phyloP scores from a whole-genome alignment of 371 early-diverging fungal genomes.

The Apophysomyces variabilis region DNA sequence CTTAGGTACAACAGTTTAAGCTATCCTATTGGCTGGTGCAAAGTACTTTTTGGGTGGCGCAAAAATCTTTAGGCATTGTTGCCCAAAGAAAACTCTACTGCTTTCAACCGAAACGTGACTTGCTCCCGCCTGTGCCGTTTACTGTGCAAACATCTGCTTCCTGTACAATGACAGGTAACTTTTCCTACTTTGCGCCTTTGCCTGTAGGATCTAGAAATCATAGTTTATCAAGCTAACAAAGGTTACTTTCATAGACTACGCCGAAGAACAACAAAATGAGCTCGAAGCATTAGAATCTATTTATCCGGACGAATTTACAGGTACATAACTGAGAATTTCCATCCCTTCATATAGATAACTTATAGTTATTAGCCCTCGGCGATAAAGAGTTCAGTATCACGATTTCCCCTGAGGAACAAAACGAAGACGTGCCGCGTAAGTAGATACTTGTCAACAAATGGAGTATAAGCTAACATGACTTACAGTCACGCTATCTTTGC shows the following conservation, averaged over 20 bases:
- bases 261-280: constrained; percentile 84
- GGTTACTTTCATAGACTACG: constrained; percentile 57
- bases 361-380: constrained; percentile 27
- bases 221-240: neutral
- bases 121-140: too few relatives aligned
- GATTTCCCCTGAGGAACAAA: constrained; percentile 61
- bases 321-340: constrained; percentile 37
- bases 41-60: too few relatives aligned
- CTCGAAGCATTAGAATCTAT: constrained; percentile 92
- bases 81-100: too few relatives aligned
- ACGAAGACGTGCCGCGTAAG: constrained; percentile 60
- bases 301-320: constrained; percentile 88
- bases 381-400: constrained; percentile 50
- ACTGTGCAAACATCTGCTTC: too few relatives aligned
- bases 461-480: neutral
- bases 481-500: constrained; percentile 59
- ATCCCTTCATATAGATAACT: neutral
- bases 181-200: too few relatives aligned
- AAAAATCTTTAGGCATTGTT: too few relatives aligned
- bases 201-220: neutral
- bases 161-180: too few relatives aligned
- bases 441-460: constrained; percentile 1
- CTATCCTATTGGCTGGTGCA: too few relatives aligned
- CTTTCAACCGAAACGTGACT: too few relatives aligned
- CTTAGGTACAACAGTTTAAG: too few relatives aligned